Base-by-base conservation (phyloP, 2,329 filamentous ascomycete genomes). In the Fusarium brachygibbosum region DNA sequence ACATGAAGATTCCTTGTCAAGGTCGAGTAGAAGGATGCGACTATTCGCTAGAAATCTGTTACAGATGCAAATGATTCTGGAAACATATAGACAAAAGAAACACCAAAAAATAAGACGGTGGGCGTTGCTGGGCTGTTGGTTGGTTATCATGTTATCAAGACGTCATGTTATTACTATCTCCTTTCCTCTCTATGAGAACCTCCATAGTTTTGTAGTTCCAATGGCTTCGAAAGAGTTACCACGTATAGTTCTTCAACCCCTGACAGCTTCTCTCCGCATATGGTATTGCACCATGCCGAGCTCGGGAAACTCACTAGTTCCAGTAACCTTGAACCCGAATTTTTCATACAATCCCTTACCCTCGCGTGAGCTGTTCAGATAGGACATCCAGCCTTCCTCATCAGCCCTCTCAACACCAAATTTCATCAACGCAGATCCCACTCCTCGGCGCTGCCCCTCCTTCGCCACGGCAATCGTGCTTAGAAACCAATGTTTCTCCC, bases 401-500 rank as follows among this genome's bases (percentile, higher is more conserved):
- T 80, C 76, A 6, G 75, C 75, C 56, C 35, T 63, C 5, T 77
- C 68, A 23, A 76, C 56, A 9, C 79, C 81, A 59, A 74, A 78
- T 13, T 58, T 63, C 67, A 82, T 75, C 41, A 82, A 49, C 19
- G 65, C 72, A 1, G 70, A 68, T 6, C 79, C 81, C 7, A 82
- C 68, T 7, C 80, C 80, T 12, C 63, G 71, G 6, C 75, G 65
- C 61, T 81, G 78, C 23, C 58, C 71, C 3, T 72, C 70, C n/a
- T 74, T 74, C 16, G 72, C 68, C 4, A 81, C 78, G 2, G 76
- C 74, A 10, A 80, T 67, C 12, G 73, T 75, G 28, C 76, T 76
- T 14, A 82, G 58, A 52, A 78, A 80, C 76, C 81, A 80, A 46
- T 73, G 68, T 8, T 58, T 65, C 1, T 68, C 70, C 5, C 63